Evolutionary conservation across 805 yeast species (phyloP).

Genomic region (Candida tallmaniae): DNA sequence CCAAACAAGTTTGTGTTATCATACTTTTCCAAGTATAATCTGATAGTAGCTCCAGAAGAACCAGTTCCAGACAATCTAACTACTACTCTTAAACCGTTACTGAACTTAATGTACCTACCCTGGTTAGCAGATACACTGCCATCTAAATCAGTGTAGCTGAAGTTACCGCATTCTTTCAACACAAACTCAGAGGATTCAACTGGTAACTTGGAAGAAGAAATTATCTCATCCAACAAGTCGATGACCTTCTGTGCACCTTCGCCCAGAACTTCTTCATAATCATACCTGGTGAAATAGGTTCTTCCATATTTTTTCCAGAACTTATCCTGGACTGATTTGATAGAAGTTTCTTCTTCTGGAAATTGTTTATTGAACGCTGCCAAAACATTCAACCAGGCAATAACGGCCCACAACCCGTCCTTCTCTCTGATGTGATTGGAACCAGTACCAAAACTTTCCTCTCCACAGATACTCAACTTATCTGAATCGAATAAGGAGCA

Average conservation of each 20-base stretch:
- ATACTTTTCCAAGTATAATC: constrained; percentile 86
- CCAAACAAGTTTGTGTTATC: constrained; percentile 47
- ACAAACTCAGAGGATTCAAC: constrained; percentile 44
- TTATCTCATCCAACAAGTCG: constrained; percentile 32
- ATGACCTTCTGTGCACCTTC: constrained; percentile 74
- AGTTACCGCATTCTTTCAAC: constrained; percentile 79
- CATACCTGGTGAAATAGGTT: constrained; percentile 95
- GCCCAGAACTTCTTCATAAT: constrained; percentile 75
- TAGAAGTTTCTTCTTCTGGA: constrained; percentile 57
- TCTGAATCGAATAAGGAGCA: constrained; percentile 92
- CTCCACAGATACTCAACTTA: constrained; percentile 94
- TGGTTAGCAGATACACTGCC: constrained; percentile 86
- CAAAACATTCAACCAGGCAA: constrained; percentile 94
- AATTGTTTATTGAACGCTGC: constrained; percentile 71
- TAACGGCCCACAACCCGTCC: constrained; percentile 96
- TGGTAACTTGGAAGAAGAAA: constrained; percentile 40
- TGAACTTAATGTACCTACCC: constrained; percentile 80
- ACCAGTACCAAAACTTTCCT: constrained; percentile 97
- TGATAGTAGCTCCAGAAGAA: constrained; percentile 94
- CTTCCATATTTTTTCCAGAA: constrained; percentile 95
- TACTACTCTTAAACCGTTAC: constrained; percentile 78
- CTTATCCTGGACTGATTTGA: constrained; percentile 70
- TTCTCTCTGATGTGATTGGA: constrained; percentile 96
- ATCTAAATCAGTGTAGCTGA: constrained; percentile 89
- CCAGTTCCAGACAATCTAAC: constrained; percentile 96